Conservation (phyloP, 1,139 yeast species). For the Kurtzmaniella quercitrusa region DNA sequence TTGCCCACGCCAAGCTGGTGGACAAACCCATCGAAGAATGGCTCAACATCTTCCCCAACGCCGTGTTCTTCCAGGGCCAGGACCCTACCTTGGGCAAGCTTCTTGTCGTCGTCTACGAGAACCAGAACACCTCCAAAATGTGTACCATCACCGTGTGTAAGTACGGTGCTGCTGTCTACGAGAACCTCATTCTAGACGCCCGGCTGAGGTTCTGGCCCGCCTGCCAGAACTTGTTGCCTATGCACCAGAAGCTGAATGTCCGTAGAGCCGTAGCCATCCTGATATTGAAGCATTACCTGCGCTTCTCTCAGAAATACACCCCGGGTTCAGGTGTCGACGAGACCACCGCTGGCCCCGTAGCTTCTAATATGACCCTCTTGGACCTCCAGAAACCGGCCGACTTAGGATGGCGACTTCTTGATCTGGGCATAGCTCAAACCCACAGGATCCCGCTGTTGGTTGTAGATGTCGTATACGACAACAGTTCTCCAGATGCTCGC, state of each 20-base stretch:
- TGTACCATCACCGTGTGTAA: slow-evolving; percentile 63
- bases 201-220: slow-evolving; percentile 76
- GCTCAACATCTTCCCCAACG: slow-evolving; percentile 40
- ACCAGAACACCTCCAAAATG: slow-evolving; percentile 40
- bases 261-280: slow-evolving; percentile 77
- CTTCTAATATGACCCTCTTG: slow-evolving; percentile 55
- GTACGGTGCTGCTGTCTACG: slow-evolving; percentile 63
- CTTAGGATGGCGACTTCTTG: slow-evolving; percentile 48
- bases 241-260: slow-evolving; percentile 52
- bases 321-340: slow-evolving; percentile 44
- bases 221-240: slow-evolving; percentile 58
- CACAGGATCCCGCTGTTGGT: slow-evolving; percentile 52
- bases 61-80: slow-evolving; percentile 60
- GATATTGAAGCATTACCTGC: slow-evolving; percentile 61
- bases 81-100: slow-evolving; percentile 47
- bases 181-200: slow-evolving; percentile 55
- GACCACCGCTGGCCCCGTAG: slow-evolving; percentile 73
- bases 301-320: slow-evolving; percentile 33
- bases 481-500: slow-evolving; percentile 32
- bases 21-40: slow-evolving; percentile 22
- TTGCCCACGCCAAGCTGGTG: not conserved
- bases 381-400: slow-evolving; percentile 47
- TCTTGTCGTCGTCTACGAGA: slow-evolving; percentile 50
- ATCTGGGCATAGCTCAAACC: slow-evolving; percentile 57
- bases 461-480: slow-evolving; percentile 71